These are phyloP conservation scores for Magnusiomyces sp. DNA, from an alignment of 1,139 yeast genomes.

Conservation along the genomic window DNA sequence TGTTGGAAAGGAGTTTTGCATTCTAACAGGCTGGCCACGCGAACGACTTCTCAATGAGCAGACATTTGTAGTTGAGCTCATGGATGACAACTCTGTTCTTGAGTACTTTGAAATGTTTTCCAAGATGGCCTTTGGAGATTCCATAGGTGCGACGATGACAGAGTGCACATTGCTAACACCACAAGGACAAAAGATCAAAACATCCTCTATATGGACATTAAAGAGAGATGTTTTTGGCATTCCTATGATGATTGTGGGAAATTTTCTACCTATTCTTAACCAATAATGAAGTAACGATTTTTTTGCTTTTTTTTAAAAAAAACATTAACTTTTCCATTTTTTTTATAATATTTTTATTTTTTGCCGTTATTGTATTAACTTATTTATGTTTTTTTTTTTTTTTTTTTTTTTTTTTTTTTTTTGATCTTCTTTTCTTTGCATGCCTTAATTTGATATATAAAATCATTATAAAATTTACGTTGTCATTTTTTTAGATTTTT, in stretches of 20 bases:
- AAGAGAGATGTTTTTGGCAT: slow-evolving; percentile 83
- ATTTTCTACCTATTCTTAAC: slow-evolving; percentile 29
- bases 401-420: no score
- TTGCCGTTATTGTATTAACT: no score
- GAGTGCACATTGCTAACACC: slow-evolving; percentile 70
- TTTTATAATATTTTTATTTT: no score
- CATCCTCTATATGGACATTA: slow-evolving; percentile 86
- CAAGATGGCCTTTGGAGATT: slow-evolving; percentile 86
- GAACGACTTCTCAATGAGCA: slow-evolving; percentile 46
- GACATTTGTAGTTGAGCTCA: slow-evolving; percentile 77
- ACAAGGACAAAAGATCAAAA: slow-evolving; percentile 41
- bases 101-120: slow-evolving; percentile 82
- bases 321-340: no score
- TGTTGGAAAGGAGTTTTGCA: slow-evolving; percentile 84
- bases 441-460: no score
- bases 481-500: no score
- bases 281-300: background rate
- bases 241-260: slow-evolving; percentile 96
- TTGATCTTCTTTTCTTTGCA: no score
- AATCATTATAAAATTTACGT: no score
- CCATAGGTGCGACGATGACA: slow-evolving; percentile 76
- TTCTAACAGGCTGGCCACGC: slow-evolving; percentile 79
- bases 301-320: background rate
- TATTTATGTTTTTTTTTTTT: no score
- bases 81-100: slow-evolving; percentile 79